Percentiles rank a stretch among this genome's conserved stretches.
These are phyloP conservation scores for Sclerotinia sclerotiorum DNA, from an alignment of 2,329 filamentous ascomycete genomes.

Conservation along the genomic window DNA sequence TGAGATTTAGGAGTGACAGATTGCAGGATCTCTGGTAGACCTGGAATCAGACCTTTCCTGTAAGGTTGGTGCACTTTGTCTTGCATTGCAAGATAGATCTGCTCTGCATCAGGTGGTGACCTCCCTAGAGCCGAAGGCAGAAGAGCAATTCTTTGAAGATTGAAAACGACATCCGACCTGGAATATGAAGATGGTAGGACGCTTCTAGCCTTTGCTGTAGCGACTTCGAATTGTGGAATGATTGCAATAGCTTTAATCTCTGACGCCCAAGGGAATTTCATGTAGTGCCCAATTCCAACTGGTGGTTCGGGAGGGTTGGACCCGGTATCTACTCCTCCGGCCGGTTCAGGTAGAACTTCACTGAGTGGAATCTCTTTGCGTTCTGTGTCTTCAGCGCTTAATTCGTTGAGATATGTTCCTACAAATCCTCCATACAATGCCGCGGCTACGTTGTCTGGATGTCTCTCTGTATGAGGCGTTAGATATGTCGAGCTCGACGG, in stretches of 20 bases:
- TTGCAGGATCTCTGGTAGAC: constrained; percentile 84
- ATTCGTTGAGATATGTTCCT: constrained; percentile 91
- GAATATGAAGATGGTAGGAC: constrained; percentile 81
- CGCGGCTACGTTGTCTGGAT: constrained; percentile 92
- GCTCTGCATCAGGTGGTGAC: constrained; percentile 84
- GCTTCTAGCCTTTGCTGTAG: constrained; percentile 86
- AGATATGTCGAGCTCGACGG: neutral
- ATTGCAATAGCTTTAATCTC: constrained; percentile 97
- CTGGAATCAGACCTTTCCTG: constrained; percentile 86
- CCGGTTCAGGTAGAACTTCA: constrained; percentile 87
- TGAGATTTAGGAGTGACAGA: constrained; percentile 87
- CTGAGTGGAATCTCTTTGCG: constrained; percentile 91
- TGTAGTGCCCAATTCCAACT: constrained; percentile 88
- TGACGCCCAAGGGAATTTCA: constrained; percentile 89
- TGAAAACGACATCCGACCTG: constrained; percentile 83
- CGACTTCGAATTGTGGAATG: constrained; percentile 92
- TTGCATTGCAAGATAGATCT: constrained; percentile 98
- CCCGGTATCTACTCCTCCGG: constrained; percentile 88
- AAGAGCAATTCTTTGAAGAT: constrained; percentile 89
- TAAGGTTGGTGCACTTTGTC: constrained; percentile 98
- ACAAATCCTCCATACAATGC: constrained; percentile 96
- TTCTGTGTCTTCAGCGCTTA: constrained; percentile 84
- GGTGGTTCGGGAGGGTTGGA: constrained; percentile 85
- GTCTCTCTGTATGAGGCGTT: constrained; percentile 59
- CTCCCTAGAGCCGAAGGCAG: constrained; percentile 86